Evolutionary conservation across 2,329 filamentous ascomycete species (phyloP), one percentile per base, ranked within the genome.

Genomic region (Alternaria triticimaculans): DNA sequence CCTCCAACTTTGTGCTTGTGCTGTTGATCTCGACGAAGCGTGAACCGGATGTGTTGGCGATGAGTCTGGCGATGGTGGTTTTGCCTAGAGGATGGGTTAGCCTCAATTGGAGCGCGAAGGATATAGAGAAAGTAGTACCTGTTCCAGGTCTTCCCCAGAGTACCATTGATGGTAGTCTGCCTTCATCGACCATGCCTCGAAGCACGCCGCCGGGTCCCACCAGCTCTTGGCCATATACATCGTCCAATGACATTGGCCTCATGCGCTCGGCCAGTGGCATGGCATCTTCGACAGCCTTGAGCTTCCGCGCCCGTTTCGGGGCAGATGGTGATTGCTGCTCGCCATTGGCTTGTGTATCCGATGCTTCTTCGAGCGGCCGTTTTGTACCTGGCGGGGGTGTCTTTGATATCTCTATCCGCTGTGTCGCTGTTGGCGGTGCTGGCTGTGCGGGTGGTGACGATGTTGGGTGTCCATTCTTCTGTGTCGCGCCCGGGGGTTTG

Each of bases 241-340:
- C 90, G 74, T 97, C 92, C 8, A 99, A 86, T 1, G 86, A 92
- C 60, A 85, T 86, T 2, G 96, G 96, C 5, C 96, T 89, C 93
- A 98, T 97, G 28, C 95, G 91, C 80, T 99, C 96, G 3, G 96
- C 94, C 18, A 99, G 84, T 1, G 96, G 96, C 9, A 93, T 94
- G 1, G 90, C 88, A 72, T 89, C 89, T 61, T 89, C 87, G 37
- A 89, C 84, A 1, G 86, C 85, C 76, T 83, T 87, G 25, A 71
- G 80, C 87, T 67, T 64, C 48, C 81, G 92, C 30, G 71, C 93
- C 14, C 86, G 83, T 75, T 89, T 90, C 69, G 9, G 83, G 73
- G 14, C 84, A 80, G 25, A 82, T 82, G 57, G 80, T 69, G 53
- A 80, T 67, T 63, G 72, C 12, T 60, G 66, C 10, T 73, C 70